Evolutionary conservation across 1,284 basidiomycete species (phyloP), one percentile per base, ranked within the genome.

Genomic region (Megacollybia platyphylla): DNA sequence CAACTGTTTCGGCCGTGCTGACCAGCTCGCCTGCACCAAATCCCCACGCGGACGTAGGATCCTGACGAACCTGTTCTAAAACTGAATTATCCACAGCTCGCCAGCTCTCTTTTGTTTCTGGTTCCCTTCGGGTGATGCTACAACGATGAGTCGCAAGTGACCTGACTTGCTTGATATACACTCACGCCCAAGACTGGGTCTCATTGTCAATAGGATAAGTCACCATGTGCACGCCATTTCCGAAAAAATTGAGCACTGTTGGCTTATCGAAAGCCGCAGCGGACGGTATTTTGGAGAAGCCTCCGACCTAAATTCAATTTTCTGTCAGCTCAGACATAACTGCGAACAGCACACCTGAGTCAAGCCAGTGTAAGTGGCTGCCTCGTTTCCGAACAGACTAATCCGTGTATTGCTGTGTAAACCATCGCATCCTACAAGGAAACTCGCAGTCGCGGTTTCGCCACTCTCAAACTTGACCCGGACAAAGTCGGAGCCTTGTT

Each of bases 371-470:
- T 60, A 70, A 13, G 54, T 46, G 4, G 61, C 59, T 13, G 54
- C 46, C 47, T 65, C 58, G 44, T 60, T 51, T 2, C 67, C 67
- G 44, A 70, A 69, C n/a, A 70, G 52, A 10, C 54, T 53, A 18
- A 48, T 51, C 1, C 68, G 58, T 11, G 66, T 64, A 37, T 56
- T 59, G 45, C 66, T 67, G 47, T 70, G 68, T 46, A 71, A 52
- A 6, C 68, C 68, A 47, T 71, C 68, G 48, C 67, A 69, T 10
- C 68, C 68, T 5, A 70, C 56, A 7, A 69, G 58, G 44, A 70
- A 65, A 46, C 60, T 63, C 5, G 59, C 67, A 0, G 54, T 57
- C 43, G 60, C 64, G 27, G 46, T 56, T 24, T 48, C 45, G n/a
- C 65, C 68, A 43, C 64, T 63, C 29, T 56, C 57, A 49, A 70